phyloP scores from a whole-genome alignment of 129 eudicot genomes.

The sunflower (Helianthus annuus) region HanXRQr2.0-SUNRISE NC_035449.2:49810601-49811100 shows the following conservation, averaged over 20 bases:
- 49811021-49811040: too few relatives aligned
- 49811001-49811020: too few relatives aligned
- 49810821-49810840: conserved; percentile 99
- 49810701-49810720: background rate
- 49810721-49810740: background rate
- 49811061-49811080: too few relatives aligned
- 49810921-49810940: too few relatives aligned
- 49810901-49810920: too few relatives aligned
- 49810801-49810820: conserved; percentile 54
- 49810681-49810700: background rate
- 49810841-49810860: conserved; percentile 99
- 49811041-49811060: too few relatives aligned
- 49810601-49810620: background rate
- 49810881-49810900: conserved; percentile 59
- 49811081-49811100: too few relatives aligned
- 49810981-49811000: too few relatives aligned
- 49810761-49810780: background rate
- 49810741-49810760: background rate
- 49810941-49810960: too few relatives aligned
- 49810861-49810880: conserved; percentile 98
- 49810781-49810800: background rate
- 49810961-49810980: too few relatives aligned
- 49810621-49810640: background rate
- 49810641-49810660: background rate
- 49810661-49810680: background rate